Evolutionary conservation across 352 stramenopile genomes (phyloP).

Genomic region (Thraustotheca clavata): DNA sequence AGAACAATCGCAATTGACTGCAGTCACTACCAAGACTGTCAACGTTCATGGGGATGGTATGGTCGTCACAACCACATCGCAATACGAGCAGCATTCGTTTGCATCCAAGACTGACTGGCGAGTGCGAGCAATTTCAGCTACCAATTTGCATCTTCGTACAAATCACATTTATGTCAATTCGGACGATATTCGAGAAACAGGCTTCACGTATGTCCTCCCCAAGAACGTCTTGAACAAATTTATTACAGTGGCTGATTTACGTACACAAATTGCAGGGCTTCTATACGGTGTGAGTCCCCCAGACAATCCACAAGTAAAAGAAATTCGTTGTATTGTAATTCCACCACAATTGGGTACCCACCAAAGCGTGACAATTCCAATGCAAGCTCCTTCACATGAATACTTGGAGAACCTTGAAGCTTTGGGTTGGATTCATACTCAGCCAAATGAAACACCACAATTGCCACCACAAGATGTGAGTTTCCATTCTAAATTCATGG

Average conservation of each 20-base stretch:
- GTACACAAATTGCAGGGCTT: conserved; percentile 97
- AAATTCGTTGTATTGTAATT: conserved; percentile 99
- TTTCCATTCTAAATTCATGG: conserved; percentile 95
- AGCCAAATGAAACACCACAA: conserved; percentile 97
- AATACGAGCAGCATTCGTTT: conserved; percentile 99
- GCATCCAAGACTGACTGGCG: conserved; percentile 99
- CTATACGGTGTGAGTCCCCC: conserved; percentile 98
- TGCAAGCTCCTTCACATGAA: conserved; percentile 94
- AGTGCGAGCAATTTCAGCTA: conserved; percentile 97
- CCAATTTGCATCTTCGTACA: conserved; percentile 97
- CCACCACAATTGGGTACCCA: conserved; percentile 98
- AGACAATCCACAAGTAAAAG: conserved; percentile 98
- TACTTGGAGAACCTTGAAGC: conserved; percentile 97
- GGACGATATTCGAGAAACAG: conserved; percentile 96
- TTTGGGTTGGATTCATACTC: conserved; percentile 99
- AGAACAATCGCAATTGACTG: conserved; percentile 97
- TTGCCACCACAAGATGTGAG: conserved; percentile 95
- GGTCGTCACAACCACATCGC: conserved; percentile 98
- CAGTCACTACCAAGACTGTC: conserved; percentile 98
- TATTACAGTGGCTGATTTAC: conserved; percentile 96
- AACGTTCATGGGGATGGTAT: conserved; percentile 99
- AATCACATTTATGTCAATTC: conserved; percentile 99
- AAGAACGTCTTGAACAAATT: conserved; percentile 99
- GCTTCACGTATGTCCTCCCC: conserved; percentile 98
- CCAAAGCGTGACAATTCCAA: conserved; percentile 95